These are phyloP conservation scores for Heliamphora pulchella DNA, from an alignment of 179 eudicot genomes.

Conservation along the genomic window DNA sequence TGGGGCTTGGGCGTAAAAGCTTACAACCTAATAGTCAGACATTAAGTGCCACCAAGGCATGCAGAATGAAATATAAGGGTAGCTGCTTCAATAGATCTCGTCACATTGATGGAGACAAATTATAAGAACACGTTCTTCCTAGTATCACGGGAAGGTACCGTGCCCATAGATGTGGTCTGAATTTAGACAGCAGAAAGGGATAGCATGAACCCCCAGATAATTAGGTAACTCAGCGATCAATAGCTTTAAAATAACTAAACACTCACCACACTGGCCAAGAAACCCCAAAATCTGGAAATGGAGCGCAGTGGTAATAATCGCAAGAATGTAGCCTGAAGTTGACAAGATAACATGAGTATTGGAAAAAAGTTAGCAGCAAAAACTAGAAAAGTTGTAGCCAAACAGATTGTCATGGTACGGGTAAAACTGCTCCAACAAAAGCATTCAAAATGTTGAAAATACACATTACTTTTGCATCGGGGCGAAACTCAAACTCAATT, in stretches of 20 bases:
- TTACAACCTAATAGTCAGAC: neutral
- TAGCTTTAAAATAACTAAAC: conserved; percentile 5
- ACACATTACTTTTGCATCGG: conserved; percentile 70
- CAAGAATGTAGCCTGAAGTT: conserved; percentile 69
- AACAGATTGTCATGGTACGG: neutral
- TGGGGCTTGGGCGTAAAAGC: neutral
- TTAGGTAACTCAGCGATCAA: neutral
- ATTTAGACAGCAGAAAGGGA: neutral
- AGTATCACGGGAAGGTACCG: neutral
- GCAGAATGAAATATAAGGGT: neutral
- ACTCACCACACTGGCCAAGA: conserved; percentile 65
- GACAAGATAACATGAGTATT: neutral
- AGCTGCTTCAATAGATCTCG: neutral
- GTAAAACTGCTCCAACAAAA: neutral
- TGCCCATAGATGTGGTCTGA: neutral
- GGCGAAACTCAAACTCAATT: conserved; percentile 63
- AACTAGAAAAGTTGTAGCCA: neutral
- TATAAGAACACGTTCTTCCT: neutral
- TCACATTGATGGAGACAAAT: neutral
- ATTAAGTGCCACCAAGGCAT: no score
- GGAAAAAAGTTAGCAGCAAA: neutral
- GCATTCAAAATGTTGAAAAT: neutral
- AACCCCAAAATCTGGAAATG: conserved; percentile 88
- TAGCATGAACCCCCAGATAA: neutral
- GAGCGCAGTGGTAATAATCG: conserved; percentile 73